Conservation (phyloP, 441 rosid genomes). For the Syzygium syzygioides region DNA sequence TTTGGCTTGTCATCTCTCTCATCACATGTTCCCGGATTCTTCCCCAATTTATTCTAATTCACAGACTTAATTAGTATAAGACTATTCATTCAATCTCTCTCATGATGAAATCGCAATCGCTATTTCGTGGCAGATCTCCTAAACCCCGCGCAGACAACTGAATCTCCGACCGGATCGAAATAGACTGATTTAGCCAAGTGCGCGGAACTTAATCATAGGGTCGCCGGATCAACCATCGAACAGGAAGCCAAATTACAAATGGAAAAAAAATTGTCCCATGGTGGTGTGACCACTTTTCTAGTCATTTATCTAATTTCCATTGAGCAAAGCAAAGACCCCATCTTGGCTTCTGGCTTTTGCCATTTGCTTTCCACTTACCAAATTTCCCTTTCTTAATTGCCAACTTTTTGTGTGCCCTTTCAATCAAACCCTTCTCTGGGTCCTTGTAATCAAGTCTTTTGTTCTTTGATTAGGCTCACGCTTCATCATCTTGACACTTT, state of each 20-base stretch:
- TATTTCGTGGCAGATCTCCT: neutral
- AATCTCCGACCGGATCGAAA: neutral
- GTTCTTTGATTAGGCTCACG: neutral
- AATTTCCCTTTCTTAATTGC: neutral
- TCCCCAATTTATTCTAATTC: neutral
- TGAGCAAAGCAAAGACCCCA: neutral
- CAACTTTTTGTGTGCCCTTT: neutral
- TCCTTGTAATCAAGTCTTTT: neutral
- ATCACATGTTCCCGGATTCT: neutral
- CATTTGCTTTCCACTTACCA: neutral
- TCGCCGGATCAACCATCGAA: neutral
- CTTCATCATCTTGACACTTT: neutral
- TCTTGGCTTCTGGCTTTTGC: neutral
- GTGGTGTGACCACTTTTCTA: neutral
- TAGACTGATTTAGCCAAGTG: neutral
- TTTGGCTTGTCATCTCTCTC: neutral
- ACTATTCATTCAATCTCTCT: neutral
- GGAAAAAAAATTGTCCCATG: neutral
- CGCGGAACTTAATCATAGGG: neutral
- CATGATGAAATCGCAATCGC: neutral
- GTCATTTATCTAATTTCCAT: neutral
- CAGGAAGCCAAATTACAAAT: neutral
- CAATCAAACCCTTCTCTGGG: neutral
- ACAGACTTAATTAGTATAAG: too few relatives aligned
- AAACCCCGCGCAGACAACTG: neutral